These are phyloP conservation scores for Xylaria scruposa DNA, from an alignment of 495 filamentous ascomycete genomes.

Conservation along the genomic window DNA sequence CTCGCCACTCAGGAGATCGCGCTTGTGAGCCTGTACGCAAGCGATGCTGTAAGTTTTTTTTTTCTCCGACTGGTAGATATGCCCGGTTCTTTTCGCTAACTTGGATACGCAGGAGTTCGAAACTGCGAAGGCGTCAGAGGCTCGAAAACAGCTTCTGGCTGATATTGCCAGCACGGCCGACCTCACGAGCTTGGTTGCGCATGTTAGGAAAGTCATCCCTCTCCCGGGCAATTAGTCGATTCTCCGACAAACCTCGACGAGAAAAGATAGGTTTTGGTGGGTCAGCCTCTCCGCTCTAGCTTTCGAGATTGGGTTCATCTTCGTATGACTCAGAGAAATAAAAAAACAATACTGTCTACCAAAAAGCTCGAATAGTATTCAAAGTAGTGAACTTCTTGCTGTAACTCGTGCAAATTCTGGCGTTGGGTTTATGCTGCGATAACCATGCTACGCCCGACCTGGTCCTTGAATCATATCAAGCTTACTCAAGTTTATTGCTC, in stretches of 20 bases:
- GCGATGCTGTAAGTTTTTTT: slow-evolving; percentile 21
- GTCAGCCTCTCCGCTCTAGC: neutral
- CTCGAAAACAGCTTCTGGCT: slow-evolving; percentile 5
- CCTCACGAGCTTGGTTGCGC: slow-evolving; percentile 12
- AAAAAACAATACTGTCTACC: neutral
- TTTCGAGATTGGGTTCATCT: neutral
- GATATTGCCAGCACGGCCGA: neutral
- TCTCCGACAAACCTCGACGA: neutral
- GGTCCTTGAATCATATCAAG: too few species aligned
- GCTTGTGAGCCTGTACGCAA: slow-evolving; percentile 3
- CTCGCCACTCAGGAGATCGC: slow-evolving; percentile 11
- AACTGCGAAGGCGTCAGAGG: neutral
- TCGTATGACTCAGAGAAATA: neutral
- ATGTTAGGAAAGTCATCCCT: neutral
- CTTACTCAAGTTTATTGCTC: too few species aligned
- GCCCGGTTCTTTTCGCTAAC: neutral
- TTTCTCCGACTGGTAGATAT: neutral
- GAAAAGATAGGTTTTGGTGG: neutral
- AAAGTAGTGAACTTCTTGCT: neutral
- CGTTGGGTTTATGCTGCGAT: too few species aligned
- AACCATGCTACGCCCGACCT: too few species aligned
- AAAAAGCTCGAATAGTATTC: neutral
- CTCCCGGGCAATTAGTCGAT: neutral
- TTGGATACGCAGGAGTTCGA: slow-evolving; percentile 13
- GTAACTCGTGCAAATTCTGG: neutral